A percentile compares a stretch with the other conserved stretches of the same genome.
phyloP scores from a whole-genome alignment of 345 rosid species.

The Gossypium longicalyx region DNA sequence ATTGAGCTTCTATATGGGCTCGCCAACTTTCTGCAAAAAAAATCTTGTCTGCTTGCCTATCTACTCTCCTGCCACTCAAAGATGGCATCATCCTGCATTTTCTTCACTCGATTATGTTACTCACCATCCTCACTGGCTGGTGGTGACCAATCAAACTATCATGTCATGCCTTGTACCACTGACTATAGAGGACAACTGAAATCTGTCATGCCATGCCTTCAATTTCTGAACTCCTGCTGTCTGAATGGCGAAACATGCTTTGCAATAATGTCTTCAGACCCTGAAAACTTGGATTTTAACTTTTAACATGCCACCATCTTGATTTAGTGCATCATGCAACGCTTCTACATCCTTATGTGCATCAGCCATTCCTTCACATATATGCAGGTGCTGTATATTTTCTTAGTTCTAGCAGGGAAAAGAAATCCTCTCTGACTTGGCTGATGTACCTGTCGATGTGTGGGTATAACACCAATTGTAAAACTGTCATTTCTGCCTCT shows the following conservation, averaged over 20 bases:
- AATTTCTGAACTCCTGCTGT: conserved; percentile 60
- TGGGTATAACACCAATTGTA: conserved; percentile 17
- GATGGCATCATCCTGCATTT: conserved; percentile 61
- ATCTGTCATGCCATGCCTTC: conserved; percentile 59
- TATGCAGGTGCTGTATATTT: conserved; percentile 71
- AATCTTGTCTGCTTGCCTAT: conserved; percentile 37
- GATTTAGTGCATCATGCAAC: conserved; percentile 72
- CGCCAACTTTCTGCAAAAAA: conserved; percentile 52
- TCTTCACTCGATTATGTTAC: conserved; percentile 47
- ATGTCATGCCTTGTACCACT: conserved; percentile 47
- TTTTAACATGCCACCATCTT: conserved; percentile 53
- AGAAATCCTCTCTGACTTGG: conserved; percentile 31
- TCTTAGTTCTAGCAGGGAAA: conserved; percentile 33
- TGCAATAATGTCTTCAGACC: conserved; percentile 61
- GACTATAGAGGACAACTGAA: conserved; percentile 57
- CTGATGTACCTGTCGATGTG: conserved; percentile 29
- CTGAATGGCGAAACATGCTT: conserved; percentile 72
- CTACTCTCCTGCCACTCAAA: conserved; percentile 53
- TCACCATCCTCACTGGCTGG: conserved; percentile 50
- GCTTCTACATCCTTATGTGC: conserved; percentile 70
- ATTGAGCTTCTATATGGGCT: conserved; percentile 60
- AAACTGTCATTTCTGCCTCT: conserved; percentile 12
- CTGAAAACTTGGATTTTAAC: conserved; percentile 51
- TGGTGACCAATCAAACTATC: conserved; percentile 42
- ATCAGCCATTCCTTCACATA: conserved; percentile 66